These are phyloP conservation scores for Alternaria gaisen DNA, from an alignment of 2,329 filamentous ascomycete species.

Conservation along the genomic window DNA sequence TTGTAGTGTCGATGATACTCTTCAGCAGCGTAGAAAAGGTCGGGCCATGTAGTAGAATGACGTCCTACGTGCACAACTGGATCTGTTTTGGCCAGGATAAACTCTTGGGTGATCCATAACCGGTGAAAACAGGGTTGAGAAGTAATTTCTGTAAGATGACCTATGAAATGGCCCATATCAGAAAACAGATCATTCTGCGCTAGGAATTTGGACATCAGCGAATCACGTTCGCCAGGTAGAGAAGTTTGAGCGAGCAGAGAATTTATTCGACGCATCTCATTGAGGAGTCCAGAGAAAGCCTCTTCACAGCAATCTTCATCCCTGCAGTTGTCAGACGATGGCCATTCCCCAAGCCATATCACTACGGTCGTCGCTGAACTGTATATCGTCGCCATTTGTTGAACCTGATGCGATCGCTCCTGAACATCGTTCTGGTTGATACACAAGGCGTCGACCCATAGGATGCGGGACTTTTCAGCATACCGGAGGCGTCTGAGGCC, in stretches of 20 bases:
- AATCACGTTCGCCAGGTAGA: too few relatives aligned
- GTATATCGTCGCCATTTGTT: neutral
- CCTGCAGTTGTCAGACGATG: too few relatives aligned
- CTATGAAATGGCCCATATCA: neutral
- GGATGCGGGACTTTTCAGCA: neutral
- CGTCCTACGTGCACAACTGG: too few relatives aligned
- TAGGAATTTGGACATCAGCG: neutral
- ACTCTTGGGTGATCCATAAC: too few relatives aligned
- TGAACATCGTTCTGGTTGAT: neutral
- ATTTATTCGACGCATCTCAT: neutral
- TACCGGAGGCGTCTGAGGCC: neutral
- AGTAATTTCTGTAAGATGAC: neutral
- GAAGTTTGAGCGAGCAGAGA: too few relatives aligned
- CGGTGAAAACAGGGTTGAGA: too few relatives aligned
- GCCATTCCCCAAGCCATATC: neutral
- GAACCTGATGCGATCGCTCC: neutral
- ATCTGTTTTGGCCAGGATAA: too few relatives aligned
- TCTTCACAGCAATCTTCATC: neutral
- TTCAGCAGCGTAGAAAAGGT: too few relatives aligned
- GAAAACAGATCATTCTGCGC: neutral
- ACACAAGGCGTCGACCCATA: neutral
- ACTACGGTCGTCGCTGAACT: neutral
- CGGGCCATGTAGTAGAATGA: too few relatives aligned
- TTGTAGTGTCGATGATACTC: too few relatives aligned
- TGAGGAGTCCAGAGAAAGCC: neutral